Conservation (phyloP, 345 rosid genomes). For the Noccaea caerulescens region DNA sequence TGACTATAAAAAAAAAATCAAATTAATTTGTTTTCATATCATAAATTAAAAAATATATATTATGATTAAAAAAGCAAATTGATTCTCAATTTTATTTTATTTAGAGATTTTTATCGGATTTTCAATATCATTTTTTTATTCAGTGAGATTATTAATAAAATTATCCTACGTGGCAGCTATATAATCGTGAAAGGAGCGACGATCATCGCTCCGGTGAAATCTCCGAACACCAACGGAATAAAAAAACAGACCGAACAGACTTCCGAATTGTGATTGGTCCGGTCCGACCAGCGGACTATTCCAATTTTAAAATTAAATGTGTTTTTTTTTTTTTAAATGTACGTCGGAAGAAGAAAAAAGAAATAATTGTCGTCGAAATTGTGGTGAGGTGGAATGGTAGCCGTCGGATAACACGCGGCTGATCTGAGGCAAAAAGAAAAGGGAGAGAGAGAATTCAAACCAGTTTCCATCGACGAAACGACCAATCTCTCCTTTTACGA, state of each 20-base stretch:
- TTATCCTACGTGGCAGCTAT: constrained; percentile 52
- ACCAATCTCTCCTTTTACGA: constrained; percentile 19
- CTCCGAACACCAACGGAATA: constrained; percentile 94
- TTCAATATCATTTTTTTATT: too few relatives aligned
- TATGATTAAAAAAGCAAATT: too few relatives aligned
- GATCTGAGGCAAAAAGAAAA: constrained; percentile 29
- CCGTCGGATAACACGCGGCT: constrained; percentile 43
- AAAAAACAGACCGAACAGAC: constrained; percentile 39
- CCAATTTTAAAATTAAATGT: background rate
- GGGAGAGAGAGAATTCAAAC: constrained; percentile 31
- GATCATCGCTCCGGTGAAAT: constrained; percentile 79
- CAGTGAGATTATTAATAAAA: background rate
- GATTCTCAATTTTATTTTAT: too few relatives aligned
- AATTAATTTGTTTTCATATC: too few relatives aligned
- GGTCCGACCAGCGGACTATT: background rate
- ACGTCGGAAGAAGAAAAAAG: background rate
- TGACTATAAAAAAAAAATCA: background rate
- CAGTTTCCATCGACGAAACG: constrained; percentile 41
- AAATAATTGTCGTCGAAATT: background rate
- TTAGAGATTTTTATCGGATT: too few relatives aligned
- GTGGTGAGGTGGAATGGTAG: constrained; percentile 29
- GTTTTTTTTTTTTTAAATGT: background rate
- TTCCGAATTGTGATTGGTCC: background rate
- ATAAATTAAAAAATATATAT: too few relatives aligned
- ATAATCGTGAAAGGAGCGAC: constrained; percentile 81